Evolutionary conservation across 2,329 filamentous ascomycete genomes (phyloP), one percentile per base, ranked within the genome.

Genomic region (Magnaporthiopsis incrustans): DNA sequence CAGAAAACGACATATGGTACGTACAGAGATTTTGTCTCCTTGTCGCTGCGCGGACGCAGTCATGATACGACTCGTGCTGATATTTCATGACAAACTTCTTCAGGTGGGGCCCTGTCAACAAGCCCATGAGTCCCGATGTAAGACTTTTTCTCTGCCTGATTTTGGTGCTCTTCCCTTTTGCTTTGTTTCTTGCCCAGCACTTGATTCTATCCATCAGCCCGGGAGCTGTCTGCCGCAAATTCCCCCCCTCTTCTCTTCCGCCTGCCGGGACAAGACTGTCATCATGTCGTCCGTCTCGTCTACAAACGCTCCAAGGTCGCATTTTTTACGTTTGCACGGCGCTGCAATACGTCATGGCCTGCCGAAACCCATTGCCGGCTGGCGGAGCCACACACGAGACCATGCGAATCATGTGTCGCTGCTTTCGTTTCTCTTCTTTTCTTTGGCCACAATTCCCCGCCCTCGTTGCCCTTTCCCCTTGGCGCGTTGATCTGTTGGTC

Each of bases 91-190:
- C 38, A 63, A 18, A 35, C 30, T 64, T 32, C 22, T 44, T 61
- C 66, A 82, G 81, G 80, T 98, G 95, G 95, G 95, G 95, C 73
- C 94, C 95, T 64, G 95, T 99, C 71, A 99, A 99, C 85, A 98
- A 98, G 87, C 91, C 94, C 75, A 99, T 99, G 95, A 89, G 87
- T 70, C 86, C 92, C 72, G 93, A 98, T 78, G 95, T 98, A 89
- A 87, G 91, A 81, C 60, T 35, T 6, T 67, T 14, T 35, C 11
- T 14, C 11, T 35, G 11, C 33, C 11, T 12, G 33, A 14, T 14
- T 11, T 12, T 12, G 11, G 64, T 50, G 63, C 65, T 60, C 58
- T 61, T 64, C 38, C 61, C 38, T 67, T 64, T 63, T 35, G 59
- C 38, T 67, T 64, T 63, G 30, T 35, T 60, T 62, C 32, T 63